Conservation (phyloP, 2,329 filamentous ascomycete genomes). For the Nemania sp. region DNA sequence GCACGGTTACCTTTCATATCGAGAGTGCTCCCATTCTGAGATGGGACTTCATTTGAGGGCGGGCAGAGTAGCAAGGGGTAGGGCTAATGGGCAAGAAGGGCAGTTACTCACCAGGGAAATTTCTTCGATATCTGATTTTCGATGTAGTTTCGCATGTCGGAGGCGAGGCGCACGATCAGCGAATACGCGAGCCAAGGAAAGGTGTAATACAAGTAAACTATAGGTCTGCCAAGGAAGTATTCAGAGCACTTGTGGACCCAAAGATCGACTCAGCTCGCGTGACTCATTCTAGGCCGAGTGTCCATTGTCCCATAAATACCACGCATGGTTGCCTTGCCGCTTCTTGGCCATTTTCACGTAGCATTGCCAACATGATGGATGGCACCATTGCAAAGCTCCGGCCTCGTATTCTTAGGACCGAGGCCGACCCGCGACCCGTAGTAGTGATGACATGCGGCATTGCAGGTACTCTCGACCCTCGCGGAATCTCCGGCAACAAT, state of each 20-base stretch:
- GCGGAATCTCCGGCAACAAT: not conserved
- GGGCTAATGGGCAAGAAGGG: too few relatives aligned
- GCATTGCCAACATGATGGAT: slow-evolving; percentile 42
- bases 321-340: not conserved
- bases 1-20: not conserved
- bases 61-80: too few relatives aligned
- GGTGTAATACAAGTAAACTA: not conserved
- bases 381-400: slow-evolving; percentile 18
- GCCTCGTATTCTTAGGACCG: slow-evolving; percentile 17
- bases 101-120: not conserved
- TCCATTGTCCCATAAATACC: not conserved
- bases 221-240: not conserved
- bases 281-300: slow-evolving; percentile 6
- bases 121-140: not conserved
- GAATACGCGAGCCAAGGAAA: not conserved
- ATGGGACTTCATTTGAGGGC: too few relatives aligned
- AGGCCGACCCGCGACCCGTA: slow-evolving; percentile 31
- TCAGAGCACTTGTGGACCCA: too few relatives aligned
- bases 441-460: slow-evolving; percentile 42
- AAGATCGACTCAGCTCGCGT: slow-evolving; percentile 1
- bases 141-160: not conserved
- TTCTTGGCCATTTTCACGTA: not conserved
- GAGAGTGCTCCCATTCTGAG: not conserved
- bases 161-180: not conserved
- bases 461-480: slow-evolving; percentile 29